Conservation (phyloP, 352 stramenopile genomes). For the Phytophthora citrophthora region DNA sequence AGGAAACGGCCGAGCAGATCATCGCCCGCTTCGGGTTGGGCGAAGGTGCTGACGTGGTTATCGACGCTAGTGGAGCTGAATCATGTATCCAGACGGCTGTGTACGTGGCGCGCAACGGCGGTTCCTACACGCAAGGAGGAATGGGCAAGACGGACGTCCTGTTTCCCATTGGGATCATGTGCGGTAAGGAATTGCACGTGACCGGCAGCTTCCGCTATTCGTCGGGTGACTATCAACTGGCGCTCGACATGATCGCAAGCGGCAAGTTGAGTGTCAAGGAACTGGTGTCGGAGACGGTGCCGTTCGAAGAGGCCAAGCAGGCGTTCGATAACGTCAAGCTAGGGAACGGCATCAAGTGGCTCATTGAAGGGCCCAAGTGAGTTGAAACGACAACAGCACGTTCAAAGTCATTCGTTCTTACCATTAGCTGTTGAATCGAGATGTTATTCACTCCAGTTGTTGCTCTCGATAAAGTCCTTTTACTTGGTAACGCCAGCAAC, state of each 20-base stretch:
- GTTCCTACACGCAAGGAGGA: slow-evolving; percentile 29
- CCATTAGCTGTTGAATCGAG: slow-evolving; percentile 19
- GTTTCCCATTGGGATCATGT: slow-evolving; percentile 38
- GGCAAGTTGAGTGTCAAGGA: slow-evolving; percentile 35
- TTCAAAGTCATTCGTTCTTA: not conserved
- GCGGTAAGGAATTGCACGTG: slow-evolving; percentile 33
- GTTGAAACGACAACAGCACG: too few species aligned
- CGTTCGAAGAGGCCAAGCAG: slow-evolving; percentile 38
- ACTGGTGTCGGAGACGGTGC: slow-evolving; percentile 32
- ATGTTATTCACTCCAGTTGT: slow-evolving; percentile 2
- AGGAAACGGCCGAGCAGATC: slow-evolving; percentile 26
- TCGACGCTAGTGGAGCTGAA: slow-evolving; percentile 35
- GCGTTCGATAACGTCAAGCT: slow-evolving; percentile 38
- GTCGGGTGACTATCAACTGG: slow-evolving; percentile 34
- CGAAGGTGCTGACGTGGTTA: slow-evolving; percentile 34
- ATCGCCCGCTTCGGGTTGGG: slow-evolving; percentile 23
- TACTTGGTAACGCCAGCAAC: slow-evolving; percentile 19
- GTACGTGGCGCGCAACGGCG: slow-evolving; percentile 31
- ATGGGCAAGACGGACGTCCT: slow-evolving; percentile 37
- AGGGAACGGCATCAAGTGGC: slow-evolving; percentile 43
- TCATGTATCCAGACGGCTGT: slow-evolving; percentile 33
- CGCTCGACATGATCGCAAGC: slow-evolving; percentile 35
- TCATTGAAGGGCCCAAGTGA: slow-evolving; percentile 37
- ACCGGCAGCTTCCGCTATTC: slow-evolving; percentile 42
- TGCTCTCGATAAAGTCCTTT: slow-evolving; percentile 1